Base-by-base conservation (phyloP, 164 flowering plant genomes). In the Cinnamomum chago region DNA sequence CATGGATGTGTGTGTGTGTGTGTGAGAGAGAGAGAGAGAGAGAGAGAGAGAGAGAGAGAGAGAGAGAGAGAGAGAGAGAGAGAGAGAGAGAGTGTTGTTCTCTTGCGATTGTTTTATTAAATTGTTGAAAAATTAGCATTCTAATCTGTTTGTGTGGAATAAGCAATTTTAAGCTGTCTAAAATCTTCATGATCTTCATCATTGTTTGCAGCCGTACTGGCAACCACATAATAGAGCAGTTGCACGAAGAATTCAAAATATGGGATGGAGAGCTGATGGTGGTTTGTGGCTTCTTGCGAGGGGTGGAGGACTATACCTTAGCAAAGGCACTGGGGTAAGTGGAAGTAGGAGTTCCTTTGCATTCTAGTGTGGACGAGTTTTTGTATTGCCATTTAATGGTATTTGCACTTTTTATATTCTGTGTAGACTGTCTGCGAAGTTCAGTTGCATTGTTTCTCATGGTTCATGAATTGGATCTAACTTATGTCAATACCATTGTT, bases 211-310 rank as follows among this genome's bases (percentile, higher is more conserved):
- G 99, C 85, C 99, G 72, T 95, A 78, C 82, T 95, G 99, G 99
- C 99, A 95, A 75, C 99, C 99, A 50, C 99, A 93, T 85, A 95
- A 93, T 72, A 87, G 99, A 82, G 80, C 96, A 64, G 84, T 90
- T 77, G 99, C 98, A 66, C 85, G 98, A 81, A 90, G 99, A 85
- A 95, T 95, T 58, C 99, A 95, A 68, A 95, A 89, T 83, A 95
- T 95, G 98, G 99, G 99, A 72, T 95, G 99, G 99, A 89, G 98
- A 79, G 95, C 97, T 80, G 99, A 95, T 89, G 99, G 99, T 75
- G 99, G 98, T 78, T 96, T 95, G 72, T 95, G 99, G 99, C 95
- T 95, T 81, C 97, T 95, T 62, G 98, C 89, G 55, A 94, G 99
- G 75, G 99, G 99, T 76, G 99, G 99, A 27, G 99, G 99, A 55